Evolutionary conservation across 257 asterid species (phyloP).

Genomic region (Solanum verrucosum): DNA sequence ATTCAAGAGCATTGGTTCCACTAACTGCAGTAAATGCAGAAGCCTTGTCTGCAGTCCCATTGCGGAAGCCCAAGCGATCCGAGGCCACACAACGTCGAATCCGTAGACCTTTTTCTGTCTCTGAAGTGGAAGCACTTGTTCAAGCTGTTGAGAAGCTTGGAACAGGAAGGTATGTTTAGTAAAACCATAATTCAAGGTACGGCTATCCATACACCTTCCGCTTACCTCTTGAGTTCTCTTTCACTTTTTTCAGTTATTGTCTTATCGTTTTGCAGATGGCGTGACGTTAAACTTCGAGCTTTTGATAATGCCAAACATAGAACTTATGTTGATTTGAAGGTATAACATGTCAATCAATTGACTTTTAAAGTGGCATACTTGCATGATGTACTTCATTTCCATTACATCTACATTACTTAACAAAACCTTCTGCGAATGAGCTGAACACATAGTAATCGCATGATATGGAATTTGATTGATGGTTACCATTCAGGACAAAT

Average conservation of each 20-base stretch:
- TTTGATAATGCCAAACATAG: constrained; percentile 82
- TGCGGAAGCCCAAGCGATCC: constrained; percentile 68
- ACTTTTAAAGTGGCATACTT: not conserved
- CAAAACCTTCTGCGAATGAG: not conserved
- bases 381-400: not conserved
- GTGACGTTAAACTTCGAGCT: constrained; percentile 89
- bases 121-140: constrained; percentile 93
- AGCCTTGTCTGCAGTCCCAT: constrained; percentile 50
- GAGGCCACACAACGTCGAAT: constrained; percentile 84
- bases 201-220: not conserved
- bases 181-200: not conserved
- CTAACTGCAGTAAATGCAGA: constrained; percentile 40
- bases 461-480: not conserved
- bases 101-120: constrained; percentile 90
- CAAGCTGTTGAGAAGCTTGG: constrained; percentile 99
- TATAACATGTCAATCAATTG: constrained; percentile 3
- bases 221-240: not conserved
- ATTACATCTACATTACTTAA: not conserved
- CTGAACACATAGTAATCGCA: not conserved
- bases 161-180: constrained; percentile 67
- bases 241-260: not conserved
- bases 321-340: constrained; percentile 95
- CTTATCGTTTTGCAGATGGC: constrained; percentile 61
- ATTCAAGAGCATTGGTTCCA: constrained; percentile 62
- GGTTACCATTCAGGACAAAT: constrained; percentile 59